Evolutionary conservation across 768 basidiomycete species (phyloP).

Genomic region (Sarcodon sp.): DNA sequence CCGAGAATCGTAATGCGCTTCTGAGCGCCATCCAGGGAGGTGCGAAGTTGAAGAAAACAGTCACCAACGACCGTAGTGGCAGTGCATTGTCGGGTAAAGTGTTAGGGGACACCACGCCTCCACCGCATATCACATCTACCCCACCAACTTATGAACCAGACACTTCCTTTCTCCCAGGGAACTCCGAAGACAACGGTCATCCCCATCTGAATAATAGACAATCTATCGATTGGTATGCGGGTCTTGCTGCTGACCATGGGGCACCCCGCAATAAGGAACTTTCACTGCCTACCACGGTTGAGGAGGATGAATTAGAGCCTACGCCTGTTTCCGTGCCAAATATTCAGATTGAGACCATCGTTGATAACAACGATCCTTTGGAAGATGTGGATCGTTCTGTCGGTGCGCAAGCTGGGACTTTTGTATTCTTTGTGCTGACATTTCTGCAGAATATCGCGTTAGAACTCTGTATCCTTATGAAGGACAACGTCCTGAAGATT

Average conservation of each 20-base stretch:
- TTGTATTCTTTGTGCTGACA: conserved; percentile 1
- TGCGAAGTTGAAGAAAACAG: conserved; percentile 52
- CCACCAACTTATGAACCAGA: conserved; percentile 20
- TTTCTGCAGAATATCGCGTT: conserved; percentile 49
- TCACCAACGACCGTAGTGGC: conserved; percentile 75
- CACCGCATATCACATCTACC: conserved; percentile 47
- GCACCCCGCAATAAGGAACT: conserved; percentile 21
- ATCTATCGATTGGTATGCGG: conserved; percentile 87
- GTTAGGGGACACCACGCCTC: conserved; percentile 60
- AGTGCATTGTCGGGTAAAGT: conserved; percentile 64
- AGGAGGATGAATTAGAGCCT: conserved; percentile 28
- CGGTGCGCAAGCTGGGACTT: conserved; percentile 26
- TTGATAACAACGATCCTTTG: conserved; percentile 32
- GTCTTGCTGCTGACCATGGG: conserved; percentile 65
- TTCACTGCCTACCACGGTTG: conserved; percentile 46
- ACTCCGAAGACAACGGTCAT: conserved; percentile 6
- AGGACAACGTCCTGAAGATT: conserved; percentile 79
- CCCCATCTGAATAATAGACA: conserved; percentile 41
- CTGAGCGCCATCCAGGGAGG: conserved; percentile 74
- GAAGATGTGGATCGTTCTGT: conserved; percentile 59
- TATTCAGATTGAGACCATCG: conserved; percentile 37
- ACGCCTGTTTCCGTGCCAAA: conserved; percentile 29
- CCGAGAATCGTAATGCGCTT: conserved; percentile 50
- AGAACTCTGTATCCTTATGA: conserved; percentile 78
- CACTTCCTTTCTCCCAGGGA: conserved; percentile 16